phyloP scores from a whole-genome alignment of 2,329 filamentous ascomycete species.

The Pseudocercospora fijiensis region DNA sequence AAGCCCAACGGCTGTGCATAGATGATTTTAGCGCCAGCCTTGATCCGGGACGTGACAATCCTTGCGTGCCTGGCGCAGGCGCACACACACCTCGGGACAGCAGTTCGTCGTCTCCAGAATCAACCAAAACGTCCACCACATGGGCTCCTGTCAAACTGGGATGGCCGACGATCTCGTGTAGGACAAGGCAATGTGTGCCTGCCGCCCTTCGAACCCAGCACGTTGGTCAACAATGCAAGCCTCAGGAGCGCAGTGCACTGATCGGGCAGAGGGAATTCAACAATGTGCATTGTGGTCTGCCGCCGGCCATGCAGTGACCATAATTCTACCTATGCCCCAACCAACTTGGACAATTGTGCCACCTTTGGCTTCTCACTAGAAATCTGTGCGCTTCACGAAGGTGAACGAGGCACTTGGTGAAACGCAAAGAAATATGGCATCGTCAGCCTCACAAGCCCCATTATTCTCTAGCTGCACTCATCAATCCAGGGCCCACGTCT shows the following conservation, averaged over 20 bases:
- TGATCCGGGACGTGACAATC: conserved; percentile 3
- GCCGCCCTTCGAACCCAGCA: not conserved
- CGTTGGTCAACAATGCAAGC: conserved; percentile 14
- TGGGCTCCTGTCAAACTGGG: conserved; percentile 6
- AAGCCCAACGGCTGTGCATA: conserved; percentile 14
- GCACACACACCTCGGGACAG: not conserved
- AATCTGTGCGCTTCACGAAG: not conserved
- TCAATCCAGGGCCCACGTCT: not conserved
- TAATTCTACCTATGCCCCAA: not conserved
- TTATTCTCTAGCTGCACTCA: not conserved
- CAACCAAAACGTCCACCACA: conserved; percentile 2
- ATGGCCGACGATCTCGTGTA: conserved; percentile 2
- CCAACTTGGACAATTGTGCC: not conserved
- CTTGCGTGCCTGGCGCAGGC: conserved; percentile 1
- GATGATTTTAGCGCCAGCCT: conserved; percentile 13
- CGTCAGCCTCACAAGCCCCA: not conserved
- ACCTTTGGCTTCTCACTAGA: not conserved
- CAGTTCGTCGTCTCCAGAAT: not conserved
- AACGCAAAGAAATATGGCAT: not conserved
- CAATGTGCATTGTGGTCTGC: conserved; percentile 13
- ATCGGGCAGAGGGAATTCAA: not conserved
- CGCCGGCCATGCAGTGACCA: conserved; percentile 1
- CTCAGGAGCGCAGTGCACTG: conserved; percentile 14
- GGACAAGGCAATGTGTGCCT: conserved; percentile 5
- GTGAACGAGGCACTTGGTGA: not conserved